phyloP scores from a whole-genome alignment of 495 filamentous ascomycete genomes.

The Penicillium crystallinum region DNA sequence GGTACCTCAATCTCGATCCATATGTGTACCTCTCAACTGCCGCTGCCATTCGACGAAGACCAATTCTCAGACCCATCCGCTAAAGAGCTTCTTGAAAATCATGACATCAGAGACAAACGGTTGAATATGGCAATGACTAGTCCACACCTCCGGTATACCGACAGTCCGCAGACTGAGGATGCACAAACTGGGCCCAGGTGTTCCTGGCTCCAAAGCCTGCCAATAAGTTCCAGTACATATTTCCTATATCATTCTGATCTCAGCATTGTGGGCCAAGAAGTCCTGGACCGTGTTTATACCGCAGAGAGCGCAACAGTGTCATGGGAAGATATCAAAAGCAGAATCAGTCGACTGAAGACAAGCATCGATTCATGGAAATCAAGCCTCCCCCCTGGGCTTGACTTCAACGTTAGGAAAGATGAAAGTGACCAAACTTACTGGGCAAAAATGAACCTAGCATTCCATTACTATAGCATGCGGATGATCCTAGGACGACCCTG shows the following conservation, averaged over 20 bases:
- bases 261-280: constrained; percentile 48
- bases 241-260: constrained; percentile 48
- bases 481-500: constrained; percentile 59
- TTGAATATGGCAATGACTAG: constrained; percentile 34
- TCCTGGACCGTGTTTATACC: constrained; percentile 53
- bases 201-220: constrained; percentile 29
- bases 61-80: constrained; percentile 30
- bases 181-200: constrained; percentile 5
- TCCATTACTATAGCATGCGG: constrained; percentile 53
- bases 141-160: constrained; percentile 23
- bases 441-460: constrained; percentile 42
- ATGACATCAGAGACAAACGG: constrained; percentile 25
- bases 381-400: constrained; percentile 43
- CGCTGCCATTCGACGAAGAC: constrained; percentile 54
- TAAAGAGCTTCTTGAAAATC: constrained; percentile 25
- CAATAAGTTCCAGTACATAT: constrained; percentile 37
- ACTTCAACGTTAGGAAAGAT: constrained; percentile 38
- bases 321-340: constrained; percentile 57
- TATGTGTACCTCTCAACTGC: constrained; percentile 53
- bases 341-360: constrained; percentile 45
- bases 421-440: constrained; percentile 16
- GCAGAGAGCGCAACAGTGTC: constrained; percentile 43
- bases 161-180: constrained; percentile 13
- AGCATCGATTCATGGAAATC: constrained; percentile 51
- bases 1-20: constrained; percentile 49